Evolutionary conservation across 2,329 filamentous ascomycete species (phyloP).

Genomic region (Pestalotiopsis sp.): DNA sequence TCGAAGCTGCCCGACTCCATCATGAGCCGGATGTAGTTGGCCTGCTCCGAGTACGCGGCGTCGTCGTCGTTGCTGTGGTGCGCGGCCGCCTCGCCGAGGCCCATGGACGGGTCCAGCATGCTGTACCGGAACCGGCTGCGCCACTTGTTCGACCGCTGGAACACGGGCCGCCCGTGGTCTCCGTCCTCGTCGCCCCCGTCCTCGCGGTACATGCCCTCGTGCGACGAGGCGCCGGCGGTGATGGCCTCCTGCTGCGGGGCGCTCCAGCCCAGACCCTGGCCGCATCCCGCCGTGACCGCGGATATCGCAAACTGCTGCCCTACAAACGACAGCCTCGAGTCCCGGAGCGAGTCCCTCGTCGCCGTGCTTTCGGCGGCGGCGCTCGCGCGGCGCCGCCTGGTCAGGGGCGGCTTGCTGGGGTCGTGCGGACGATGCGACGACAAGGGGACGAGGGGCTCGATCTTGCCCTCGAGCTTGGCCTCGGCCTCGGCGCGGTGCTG

Average conservation of each 20-base stretch:
- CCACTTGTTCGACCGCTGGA: not conserved
- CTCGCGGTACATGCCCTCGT: not conserved
- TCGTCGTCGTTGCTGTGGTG: conserved; percentile 3
- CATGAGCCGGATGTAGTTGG: conserved; percentile 4
- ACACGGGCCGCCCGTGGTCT: not conserved
- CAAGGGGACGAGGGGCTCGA: not conserved
- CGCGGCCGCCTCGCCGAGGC: not conserved
- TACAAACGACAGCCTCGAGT: not conserved
- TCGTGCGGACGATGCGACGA: not conserved
- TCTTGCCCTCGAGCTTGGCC: conserved; percentile 5
- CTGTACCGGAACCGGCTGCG: not conserved
- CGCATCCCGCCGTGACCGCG: not conserved
- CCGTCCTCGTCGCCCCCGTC: not conserved
- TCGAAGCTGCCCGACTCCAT: conserved; percentile 9
- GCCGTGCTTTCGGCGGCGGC: not conserved
- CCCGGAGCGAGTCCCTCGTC: not conserved
- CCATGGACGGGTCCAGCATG: conserved; percentile 4
- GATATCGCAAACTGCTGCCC: conserved; percentile 5
- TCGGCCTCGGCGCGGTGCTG: conserved; percentile 3
- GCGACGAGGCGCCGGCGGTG: not conserved
- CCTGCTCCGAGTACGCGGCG: not conserved
- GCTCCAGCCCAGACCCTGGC: not conserved
- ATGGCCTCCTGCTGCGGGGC: not conserved
- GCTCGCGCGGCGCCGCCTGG: not conserved
- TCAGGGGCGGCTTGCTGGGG: not conserved